A percentile compares a stretch with the other conserved stretches of the same genome.
Conservation (phyloP, 2,329 filamentous ascomycete genomes). For the Hypoxylon sp. region DNA sequence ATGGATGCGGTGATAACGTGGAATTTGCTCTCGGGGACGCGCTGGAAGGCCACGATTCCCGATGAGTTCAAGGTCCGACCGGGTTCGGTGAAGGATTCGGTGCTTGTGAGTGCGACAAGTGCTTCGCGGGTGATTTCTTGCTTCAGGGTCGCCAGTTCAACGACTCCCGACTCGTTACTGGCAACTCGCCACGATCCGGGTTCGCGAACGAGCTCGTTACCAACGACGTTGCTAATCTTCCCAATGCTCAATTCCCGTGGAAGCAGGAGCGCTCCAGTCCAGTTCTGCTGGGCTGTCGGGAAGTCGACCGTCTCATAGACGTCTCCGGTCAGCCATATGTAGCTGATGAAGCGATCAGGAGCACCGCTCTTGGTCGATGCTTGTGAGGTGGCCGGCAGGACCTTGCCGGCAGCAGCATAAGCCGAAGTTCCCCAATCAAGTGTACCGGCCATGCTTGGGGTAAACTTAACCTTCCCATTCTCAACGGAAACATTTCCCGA, state of each 20-base stretch:
- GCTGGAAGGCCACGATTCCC: constrained; percentile 28
- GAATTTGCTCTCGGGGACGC: constrained; percentile 47
- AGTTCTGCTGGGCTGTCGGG: constrained; percentile 53
- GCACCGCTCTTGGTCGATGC: constrained; percentile 50
- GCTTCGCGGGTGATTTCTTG: constrained; percentile 52
- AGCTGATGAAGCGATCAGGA: constrained; percentile 53
- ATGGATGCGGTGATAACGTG: constrained; percentile 50
- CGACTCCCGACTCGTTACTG: constrained; percentile 44
- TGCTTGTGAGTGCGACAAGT: constrained; percentile 44
- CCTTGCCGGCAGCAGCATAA: constrained; percentile 55
- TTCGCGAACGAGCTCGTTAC: constrained; percentile 51
- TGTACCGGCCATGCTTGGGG: constrained; percentile 52
- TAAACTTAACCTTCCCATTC: constrained; percentile 47
- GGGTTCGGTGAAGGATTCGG: constrained; percentile 38
- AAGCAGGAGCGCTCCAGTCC: constrained; percentile 54
- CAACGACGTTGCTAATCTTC: constrained; percentile 51
- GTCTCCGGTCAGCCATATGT: constrained; percentile 55
- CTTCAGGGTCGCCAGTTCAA: constrained; percentile 50
- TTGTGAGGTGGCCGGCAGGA: constrained; percentile 49
- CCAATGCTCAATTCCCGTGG: constrained; percentile 54
- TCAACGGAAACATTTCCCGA: constrained; percentile 47
- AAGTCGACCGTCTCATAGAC: constrained; percentile 51
- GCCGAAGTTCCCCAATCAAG: constrained; percentile 53
- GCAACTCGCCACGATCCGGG: constrained; percentile 51
- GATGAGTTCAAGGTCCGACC: constrained; percentile 34